Base-by-base conservation (phyloP, 73 alveolate genomes). In the Paraurostyla sp. region DNA sequence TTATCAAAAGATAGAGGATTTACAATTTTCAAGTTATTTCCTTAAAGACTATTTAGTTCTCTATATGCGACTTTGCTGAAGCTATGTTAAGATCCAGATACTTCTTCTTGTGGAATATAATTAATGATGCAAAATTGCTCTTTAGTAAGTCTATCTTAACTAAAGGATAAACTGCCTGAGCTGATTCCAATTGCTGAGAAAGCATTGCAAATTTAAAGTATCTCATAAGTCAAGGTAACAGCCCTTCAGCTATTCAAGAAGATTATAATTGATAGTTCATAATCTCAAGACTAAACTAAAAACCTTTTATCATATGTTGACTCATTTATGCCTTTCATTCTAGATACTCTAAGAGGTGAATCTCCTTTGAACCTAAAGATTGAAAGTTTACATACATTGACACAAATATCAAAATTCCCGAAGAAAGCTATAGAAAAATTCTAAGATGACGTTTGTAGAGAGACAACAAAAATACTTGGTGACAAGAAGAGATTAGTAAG, bases 401-500 rank as follows among this genome's bases (percentile, higher is more conserved):
- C 78, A n/a, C 50, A 51, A 45, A 20, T 78, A 3, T 20, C 89
- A 16, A 18, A 73, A 46, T 73, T 32, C 62, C 63, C 85, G 2
- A 33, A 33, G 43, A 40, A 52, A 27, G 29, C 4, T 9, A 27
- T 29, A 33, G 54, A n/a, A 42, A 29, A 52, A 54, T 78, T 52
- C 42, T 51, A 35, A 35, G 69, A 54, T n/a, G 16, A 4, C 23
- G 71, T 78, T 4, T 23, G 18, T 16, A 54, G n/a, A 27, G 9
- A 50, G 29, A 22, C 69, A 11, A 36, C 48, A 65, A 6, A n/a
- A 38, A 27, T 85, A 13, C 60, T 71, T 0, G 89, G 48, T 35
- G 89, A 85, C 43, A 80, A 38, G 50, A 85, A 85, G 83, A 50
- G 93, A 32, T 33, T 35, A 3, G 83, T 75, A n/a, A 85, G 93